These are phyloP conservation scores for Thelephora aurantiotincta DNA, from an alignment of 768 basidiomycete genomes.

Conservation along the genomic window DNA sequence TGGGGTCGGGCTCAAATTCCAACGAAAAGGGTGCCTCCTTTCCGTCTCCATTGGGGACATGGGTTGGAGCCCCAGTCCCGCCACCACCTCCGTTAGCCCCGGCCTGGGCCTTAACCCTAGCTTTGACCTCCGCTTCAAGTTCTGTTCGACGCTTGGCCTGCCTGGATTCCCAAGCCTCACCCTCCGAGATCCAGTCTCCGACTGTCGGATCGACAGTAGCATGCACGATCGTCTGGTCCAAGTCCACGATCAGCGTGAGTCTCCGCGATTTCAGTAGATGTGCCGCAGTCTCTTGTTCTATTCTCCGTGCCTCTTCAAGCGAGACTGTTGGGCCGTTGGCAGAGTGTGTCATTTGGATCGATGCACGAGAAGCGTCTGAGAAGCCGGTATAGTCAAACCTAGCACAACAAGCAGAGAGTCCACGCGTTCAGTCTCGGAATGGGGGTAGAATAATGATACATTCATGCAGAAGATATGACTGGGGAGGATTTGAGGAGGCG, in stretches of 20 bases:
- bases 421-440: constrained; percentile 13
- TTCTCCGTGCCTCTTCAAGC: constrained; percentile 78
- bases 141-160: constrained; percentile 28
- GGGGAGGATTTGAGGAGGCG: constrained; percentile 3
- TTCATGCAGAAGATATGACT: constrained; percentile 7
- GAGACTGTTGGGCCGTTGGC: constrained; percentile 87
- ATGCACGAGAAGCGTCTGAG: constrained; percentile 75
- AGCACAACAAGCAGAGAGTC: constrained; percentile 16
- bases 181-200: constrained; percentile 90
- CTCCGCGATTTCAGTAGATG: constrained; percentile 63
- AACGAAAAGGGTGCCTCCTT: constrained; percentile 20
- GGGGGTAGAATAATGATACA: background rate
- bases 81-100: constrained; percentile 20
- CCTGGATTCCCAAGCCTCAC: constrained; percentile 63
- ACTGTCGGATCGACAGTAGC: constrained; percentile 98
- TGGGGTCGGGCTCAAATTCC: constrained; percentile 17
- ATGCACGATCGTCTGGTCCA: constrained; percentile 98
- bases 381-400: constrained; percentile 70
- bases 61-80: background rate
- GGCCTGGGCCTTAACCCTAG: constrained; percentile 11
- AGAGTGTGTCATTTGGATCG: constrained; percentile 90
- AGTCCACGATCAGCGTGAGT: constrained; percentile 92
- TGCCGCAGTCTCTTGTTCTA: constrained; percentile 72
- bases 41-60: background rate
- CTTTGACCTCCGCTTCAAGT: constrained; percentile 14